These are phyloP conservation scores for Leccinum incarnatum DNA, from an alignment of 768 basidiomycete genomes.

Conservation along the genomic window DNA sequence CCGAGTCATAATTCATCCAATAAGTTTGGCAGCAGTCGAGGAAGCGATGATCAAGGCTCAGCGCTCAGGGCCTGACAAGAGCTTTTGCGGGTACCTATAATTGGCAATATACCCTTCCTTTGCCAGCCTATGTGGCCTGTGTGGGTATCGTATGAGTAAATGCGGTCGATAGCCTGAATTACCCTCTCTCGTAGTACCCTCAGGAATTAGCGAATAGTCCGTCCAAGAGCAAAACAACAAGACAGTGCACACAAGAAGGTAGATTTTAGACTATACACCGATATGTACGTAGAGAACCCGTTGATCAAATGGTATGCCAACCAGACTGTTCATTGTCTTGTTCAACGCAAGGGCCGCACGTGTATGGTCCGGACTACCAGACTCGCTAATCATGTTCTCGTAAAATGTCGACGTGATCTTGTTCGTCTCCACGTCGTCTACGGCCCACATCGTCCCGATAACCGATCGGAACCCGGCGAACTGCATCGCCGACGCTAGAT, in stretches of 20 bases:
- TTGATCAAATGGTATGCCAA: no score
- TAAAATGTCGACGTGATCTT: background rate
- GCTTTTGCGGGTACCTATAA: background rate
- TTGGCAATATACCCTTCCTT: no score
- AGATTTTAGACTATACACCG: background rate
- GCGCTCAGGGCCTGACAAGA: background rate
- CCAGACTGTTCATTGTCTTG: no score
- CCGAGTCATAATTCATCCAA: background rate
- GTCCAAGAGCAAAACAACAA: no score
- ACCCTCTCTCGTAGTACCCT: background rate
- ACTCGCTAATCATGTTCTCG: no score
- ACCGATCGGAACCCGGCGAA: background rate
- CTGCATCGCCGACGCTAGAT: background rate
- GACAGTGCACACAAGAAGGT: background rate
- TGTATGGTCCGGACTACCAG: no score
- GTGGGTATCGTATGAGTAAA: no score
- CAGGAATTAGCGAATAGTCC: background rate
- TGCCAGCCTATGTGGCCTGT: background rate
- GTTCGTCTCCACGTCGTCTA: background rate
- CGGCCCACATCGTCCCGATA: background rate
- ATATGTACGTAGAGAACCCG: background rate
- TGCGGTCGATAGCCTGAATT: background rate
- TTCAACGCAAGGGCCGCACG: no score
- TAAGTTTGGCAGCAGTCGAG: background rate
- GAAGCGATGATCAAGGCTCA: background rate